Evolutionary conservation across 2,329 filamentous ascomycete genomes (phyloP), one percentile per base, ranked within the genome.

Genomic region (Drechslerella coelobrocha): DNA sequence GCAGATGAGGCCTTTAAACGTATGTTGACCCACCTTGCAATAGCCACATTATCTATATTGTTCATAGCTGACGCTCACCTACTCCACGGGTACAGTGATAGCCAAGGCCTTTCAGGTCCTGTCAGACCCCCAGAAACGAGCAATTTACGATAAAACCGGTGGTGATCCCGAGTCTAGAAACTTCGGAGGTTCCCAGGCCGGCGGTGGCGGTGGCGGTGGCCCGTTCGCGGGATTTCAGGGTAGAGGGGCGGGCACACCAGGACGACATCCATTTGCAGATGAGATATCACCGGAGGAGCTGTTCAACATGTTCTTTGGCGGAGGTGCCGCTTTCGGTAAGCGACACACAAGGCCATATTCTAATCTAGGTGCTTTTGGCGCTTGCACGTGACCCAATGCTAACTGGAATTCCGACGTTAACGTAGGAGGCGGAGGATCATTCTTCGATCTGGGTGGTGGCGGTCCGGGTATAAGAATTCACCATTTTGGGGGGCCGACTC

Each of bases 1-100:
- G 93, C 94, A 61, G 94, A 97, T 78, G 94, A 99, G 82, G 94
- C 94, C 29, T 99, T 99, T 82, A 99, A 99, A 83, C 90, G 85
- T 87, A 77, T 79, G 83, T 45, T 81, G 8, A 29, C 48, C 31
- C 27, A 24, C 37, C 23, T 17, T 19, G n/a, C 12, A 26, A 45
- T 21, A 2, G 12, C 34, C 9, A 24, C 10, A 8, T 31, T 37
- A n/a, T 59, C 27, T 57, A 12, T 12, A 39, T 59, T 55, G 51
- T 26, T 60, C 26, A 24, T 10, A 29, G 19, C 47, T 24, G 34
- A 5, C 24, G 50, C 1, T 47, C 48, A 62, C 39, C 19, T 51
- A 27, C 26, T 27, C 43, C 47, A 53, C 68, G 17, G 37, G 37
- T 47, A 54, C 34, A 76, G 75, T 97, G 90, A 92, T 99, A 23